Evolutionary conservation across 371 early-diverging fungal genomes (phyloP).

Genomic region (Actinomucor elegans): DNA sequence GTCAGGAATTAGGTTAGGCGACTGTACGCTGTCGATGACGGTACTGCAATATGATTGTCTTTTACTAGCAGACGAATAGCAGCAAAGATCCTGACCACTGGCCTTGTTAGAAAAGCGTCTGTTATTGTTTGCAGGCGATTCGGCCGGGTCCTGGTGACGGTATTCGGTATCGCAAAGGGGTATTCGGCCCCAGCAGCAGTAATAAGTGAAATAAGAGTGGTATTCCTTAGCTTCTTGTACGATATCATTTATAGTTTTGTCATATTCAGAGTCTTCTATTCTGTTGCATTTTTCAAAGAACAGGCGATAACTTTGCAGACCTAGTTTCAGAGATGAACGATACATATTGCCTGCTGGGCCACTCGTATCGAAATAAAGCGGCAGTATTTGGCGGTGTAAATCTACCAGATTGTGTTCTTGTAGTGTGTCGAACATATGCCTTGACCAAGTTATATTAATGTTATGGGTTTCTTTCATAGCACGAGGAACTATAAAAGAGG

Average conservation of each 20-base stretch:
- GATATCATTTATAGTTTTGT: slow-evolving; percentile 1
- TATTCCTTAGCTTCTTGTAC: slow-evolving; percentile 22
- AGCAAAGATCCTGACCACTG: too few relatives aligned
- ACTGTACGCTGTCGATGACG: background rate
- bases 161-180: slow-evolving; percentile 14
- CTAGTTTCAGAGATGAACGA: slow-evolving; percentile 4
- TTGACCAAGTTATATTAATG: slow-evolving; percentile 30
- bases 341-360: slow-evolving; percentile 22
- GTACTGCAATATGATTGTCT: background rate
- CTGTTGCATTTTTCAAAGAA: slow-evolving; percentile 5
- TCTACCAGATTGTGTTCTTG: slow-evolving; percentile 27
- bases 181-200: slow-evolving; percentile 43
- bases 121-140: too few relatives aligned
- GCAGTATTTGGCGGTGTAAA: slow-evolving; percentile 26
- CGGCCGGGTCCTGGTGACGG: background rate
- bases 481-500: slow-evolving; percentile 11
- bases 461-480: slow-evolving; percentile 20
- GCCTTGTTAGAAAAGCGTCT: background rate
- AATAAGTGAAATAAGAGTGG: slow-evolving; percentile 32
- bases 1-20: background rate
- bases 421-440: slow-evolving; percentile 20
- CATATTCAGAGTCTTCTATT: background rate
- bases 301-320: slow-evolving; percentile 14
- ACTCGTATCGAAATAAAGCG: slow-evolving; percentile 18
- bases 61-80: too few relatives aligned